Evolutionary conservation across 164 flowering plant species (phyloP), one percentile per base, ranked within the genome.

Genomic region (Houttuynia cordata): DNA sequence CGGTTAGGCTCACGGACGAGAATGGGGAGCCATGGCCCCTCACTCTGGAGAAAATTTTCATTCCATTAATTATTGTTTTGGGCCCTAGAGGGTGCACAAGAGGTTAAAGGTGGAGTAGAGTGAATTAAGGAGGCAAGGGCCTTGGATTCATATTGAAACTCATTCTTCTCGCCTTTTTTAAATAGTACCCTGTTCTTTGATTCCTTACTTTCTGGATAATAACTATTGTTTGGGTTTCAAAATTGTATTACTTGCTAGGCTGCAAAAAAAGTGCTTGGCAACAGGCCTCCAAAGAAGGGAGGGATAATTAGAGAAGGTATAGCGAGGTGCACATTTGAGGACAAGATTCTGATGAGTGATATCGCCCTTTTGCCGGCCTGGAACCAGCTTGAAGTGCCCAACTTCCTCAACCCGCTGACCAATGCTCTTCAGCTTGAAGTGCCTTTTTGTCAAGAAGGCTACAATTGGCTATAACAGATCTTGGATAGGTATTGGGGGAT

Each of bases 311-410:
- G 65, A 65, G 96, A 84, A 72, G 96, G 97, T 58, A 82, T 88
- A 70, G 99, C 85, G n/a, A 76, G 99, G 73, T 93, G 99, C 81
- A 90, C 97, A 3, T 93, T 93, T 73, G 99, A 93, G 80, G 99
- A 93, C 64, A 80, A 68, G 67, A 86, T 93, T 59, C 75, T 83
- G 64, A 93, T 88, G 97, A 87, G 94, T 57, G 99, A 93, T 75
- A 81, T 88, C 54, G 96, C 90, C 54, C 88, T 84, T 73, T 62
- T 93, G 72, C 82, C 91, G 25, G 90, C 95, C 45, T 90, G 96
- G 97, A 79, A 83, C 49, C 77, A 70, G 69, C 92, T 93, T 57
- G 97, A 90, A 61, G 83, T 93, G 57, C 96, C 96, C 39, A 54
- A 62, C 13, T 88, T 82, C 67, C 91, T 72, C 73, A 94, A 85